A percentile compares a stretch with the other conserved stretches of the same genome.
Conservation (phyloP, 2,329 filamentous ascomycete genomes). For the Aspergillus puulaauensis region DNA sequence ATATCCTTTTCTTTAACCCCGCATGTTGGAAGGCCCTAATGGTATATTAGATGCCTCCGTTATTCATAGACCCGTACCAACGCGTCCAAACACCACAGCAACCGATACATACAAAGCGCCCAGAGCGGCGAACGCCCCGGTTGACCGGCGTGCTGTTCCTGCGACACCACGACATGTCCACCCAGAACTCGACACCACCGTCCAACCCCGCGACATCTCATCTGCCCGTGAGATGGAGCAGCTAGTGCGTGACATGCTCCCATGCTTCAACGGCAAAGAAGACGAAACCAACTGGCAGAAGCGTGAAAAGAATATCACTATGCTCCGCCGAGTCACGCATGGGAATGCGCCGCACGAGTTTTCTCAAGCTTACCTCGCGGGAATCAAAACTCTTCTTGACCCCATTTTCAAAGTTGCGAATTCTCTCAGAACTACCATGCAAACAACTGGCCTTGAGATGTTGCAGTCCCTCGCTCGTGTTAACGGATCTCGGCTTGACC, state of each 20-base stretch:
- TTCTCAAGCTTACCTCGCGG: conserved; percentile 65
- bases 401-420: conserved; percentile 83
- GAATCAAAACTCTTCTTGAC: conserved; percentile 74
- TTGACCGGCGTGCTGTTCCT: neutral
- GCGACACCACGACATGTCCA: conserved; percentile 10
- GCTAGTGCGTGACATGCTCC: conserved; percentile 76
- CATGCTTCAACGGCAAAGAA: conserved; percentile 82
- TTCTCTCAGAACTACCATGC: conserved; percentile 85
- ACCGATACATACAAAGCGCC: conserved; percentile 28
- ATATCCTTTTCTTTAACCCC: no score
- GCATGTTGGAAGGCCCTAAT: neutral
- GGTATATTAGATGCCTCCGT: conserved; percentile 15
- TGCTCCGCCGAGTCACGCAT: conserved; percentile 73
- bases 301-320: conserved; percentile 76
- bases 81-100: conserved; percentile 18
- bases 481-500: conserved; percentile 76
- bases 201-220: conserved; percentile 79
- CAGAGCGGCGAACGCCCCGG: conserved; percentile 26
- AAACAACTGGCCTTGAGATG: conserved; percentile 78
- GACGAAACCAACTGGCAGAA: conserved; percentile 88
- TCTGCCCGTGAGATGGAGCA: conserved; percentile 87
- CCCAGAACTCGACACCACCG: conserved; percentile 58
- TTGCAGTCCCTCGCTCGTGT: conserved; percentile 80
- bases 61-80: conserved; percentile 23
- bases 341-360: conserved; percentile 83